Base-by-base conservation (phyloP, 805 yeast species). In the Nakazawaea wyomingensis region DNA sequence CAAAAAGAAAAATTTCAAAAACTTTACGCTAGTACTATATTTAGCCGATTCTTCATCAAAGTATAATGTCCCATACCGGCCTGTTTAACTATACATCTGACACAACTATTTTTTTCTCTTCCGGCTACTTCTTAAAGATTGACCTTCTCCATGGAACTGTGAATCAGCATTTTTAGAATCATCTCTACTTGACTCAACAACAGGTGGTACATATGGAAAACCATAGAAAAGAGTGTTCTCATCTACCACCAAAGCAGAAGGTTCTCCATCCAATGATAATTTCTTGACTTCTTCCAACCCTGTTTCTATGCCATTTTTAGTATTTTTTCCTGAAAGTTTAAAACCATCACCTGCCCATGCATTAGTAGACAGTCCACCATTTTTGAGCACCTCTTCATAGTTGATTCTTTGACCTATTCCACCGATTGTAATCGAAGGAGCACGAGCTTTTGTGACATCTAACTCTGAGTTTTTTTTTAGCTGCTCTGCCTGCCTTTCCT, bases 201-300 rank as follows among this genome's bases (percentile, higher is more conserved):
- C 66, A 20, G 71, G 72, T 3, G 75, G 74, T 16, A 71, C 68
- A 4, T 84, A 76, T 0, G 98, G 97, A 59, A 82, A 93, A 1
- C 99, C 99, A 60, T 93, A 90, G 57, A 93, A 93, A 11, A 93
- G 68, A 60, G 88, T 91, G 19, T 95, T 96, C 31, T 75, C 83
- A 0, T 96, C 95, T 33, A 93, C 65, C 5, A 69, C 62, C 43
- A 93, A 65, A 8, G 89, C 85, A 2, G 78, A 85, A 0, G 96
- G 85, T 4, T 79, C 75, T 0, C 83, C 85, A 41, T 73, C 64
- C 6, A 78, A 65, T 44, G 74, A 76, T 33, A 79, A 55, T 42
- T 68, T 67, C 19, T 68, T 70, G 13, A 72, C 59, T 18, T 66
- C 62, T 44, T 69, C 50, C 33, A 64, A 5, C 9, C 45, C 6